A percentile compares a stretch with the other conserved stretches of the same genome.
These are phyloP conservation scores for Thalassia testudinum DNA, from an alignment of 116 monocot species.

Conservation along the genomic window DNA sequence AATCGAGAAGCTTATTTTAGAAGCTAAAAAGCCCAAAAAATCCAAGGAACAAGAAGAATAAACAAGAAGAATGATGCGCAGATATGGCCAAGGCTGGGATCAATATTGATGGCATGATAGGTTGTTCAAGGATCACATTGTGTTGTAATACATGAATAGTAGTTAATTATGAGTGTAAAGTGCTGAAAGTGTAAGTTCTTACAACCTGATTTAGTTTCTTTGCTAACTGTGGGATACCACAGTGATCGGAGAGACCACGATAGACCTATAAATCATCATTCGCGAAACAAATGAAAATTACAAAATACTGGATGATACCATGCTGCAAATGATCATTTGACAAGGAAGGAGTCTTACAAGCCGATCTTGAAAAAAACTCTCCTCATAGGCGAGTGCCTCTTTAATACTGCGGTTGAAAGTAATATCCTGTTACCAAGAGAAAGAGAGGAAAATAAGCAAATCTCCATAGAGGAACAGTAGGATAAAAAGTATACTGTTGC, in stretches of 20 bases:
- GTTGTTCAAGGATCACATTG: no score
- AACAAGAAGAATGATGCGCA: no score
- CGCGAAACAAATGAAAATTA: neutral
- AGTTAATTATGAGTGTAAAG: neutral
- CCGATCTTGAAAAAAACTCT: constrained; percentile 23
- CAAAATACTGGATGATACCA: neutral
- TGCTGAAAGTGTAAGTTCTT: neutral
- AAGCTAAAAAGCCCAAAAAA: no score
- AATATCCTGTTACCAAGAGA: constrained; percentile 17
- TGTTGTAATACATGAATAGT: no score
- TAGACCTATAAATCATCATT: constrained; percentile 45
- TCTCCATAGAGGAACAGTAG: neutral
- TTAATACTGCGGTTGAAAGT: constrained; percentile 25
- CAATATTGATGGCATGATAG: no score
- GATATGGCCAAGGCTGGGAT: no score
- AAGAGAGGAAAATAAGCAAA: constrained; percentile 1
- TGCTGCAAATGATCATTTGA: neutral
- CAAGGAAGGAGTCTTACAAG: constrained; percentile 9
- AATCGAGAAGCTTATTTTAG: neutral
- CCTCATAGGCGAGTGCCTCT: constrained; percentile 32
- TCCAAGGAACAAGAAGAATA: neutral
- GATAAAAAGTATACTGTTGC: no score
- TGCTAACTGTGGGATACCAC: constrained; percentile 85
- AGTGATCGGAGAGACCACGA: constrained; percentile 75
- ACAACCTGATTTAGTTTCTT: constrained; percentile 90